A percentile compares a stretch with the other conserved stretches of the same genome.
phyloP scores from a whole-genome alignment of 441 rosid genomes.

The Adansonia madagascariensis region DNA sequence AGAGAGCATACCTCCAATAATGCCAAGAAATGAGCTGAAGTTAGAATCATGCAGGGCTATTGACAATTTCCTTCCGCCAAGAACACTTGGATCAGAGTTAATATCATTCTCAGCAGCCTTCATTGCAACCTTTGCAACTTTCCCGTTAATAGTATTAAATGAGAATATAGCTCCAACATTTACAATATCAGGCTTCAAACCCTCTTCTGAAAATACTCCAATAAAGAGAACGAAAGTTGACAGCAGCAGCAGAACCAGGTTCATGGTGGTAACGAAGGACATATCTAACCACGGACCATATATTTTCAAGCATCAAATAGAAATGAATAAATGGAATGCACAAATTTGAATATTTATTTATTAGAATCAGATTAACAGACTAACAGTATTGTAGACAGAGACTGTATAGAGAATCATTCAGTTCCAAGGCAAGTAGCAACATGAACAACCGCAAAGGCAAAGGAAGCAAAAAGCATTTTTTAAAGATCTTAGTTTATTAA shows the following conservation, averaged over 20 bases:
- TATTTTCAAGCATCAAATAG: conserved; percentile 29
- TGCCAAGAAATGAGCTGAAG: conserved; percentile 76
- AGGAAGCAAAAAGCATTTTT: conserved; percentile 7
- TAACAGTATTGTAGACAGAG: not conserved
- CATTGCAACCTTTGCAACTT: conserved; percentile 61
- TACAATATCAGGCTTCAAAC: conserved; percentile 42
- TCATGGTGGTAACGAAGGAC: conserved; percentile 45
- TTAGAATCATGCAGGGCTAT: conserved; percentile 64
- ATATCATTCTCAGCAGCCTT: conserved; percentile 80
- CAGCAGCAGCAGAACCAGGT: conserved; percentile 45
- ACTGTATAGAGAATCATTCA: conserved; percentile 7
- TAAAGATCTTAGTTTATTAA: conserved; percentile 6
- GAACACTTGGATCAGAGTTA: conserved; percentile 69
- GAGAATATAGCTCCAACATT: conserved; percentile 77
- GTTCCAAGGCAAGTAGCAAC: conserved; percentile 28
- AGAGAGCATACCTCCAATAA: conserved; percentile 68
- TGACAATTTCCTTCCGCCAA: conserved; percentile 64
- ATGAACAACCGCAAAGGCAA: not conserved
- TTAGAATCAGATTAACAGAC: conserved; percentile 25
- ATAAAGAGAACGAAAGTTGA: conserved; percentile 41
- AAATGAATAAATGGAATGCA: not conserved
- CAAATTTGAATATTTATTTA: not conserved
- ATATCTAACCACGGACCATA: conserved; percentile 27
- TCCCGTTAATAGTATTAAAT: conserved; percentile 51
- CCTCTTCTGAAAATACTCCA: conserved; percentile 45